Base-by-base conservation (phyloP, 306 rosid species). In the Prunus salicina region DNA sequence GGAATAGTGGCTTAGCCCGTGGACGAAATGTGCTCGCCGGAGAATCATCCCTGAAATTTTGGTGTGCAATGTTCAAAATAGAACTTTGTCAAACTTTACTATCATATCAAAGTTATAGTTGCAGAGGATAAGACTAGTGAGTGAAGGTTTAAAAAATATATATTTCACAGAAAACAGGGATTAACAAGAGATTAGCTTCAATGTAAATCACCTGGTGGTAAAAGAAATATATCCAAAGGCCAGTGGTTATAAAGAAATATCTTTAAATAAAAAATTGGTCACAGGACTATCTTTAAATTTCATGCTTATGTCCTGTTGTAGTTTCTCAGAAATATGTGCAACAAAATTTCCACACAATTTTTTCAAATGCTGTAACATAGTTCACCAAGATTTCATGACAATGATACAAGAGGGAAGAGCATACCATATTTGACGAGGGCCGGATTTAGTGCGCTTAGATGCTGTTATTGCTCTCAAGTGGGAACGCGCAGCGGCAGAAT, bases 381-480 rank as follows among this genome's bases (percentile, higher is more conserved):
- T 61, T 68, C 71, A 62, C 10, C 65, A 79, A 82, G 27, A 70
- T 57, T 67, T 66, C 71, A 56, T 32, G 12, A 50, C 34, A 55
- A 64, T 78, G 50, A 56, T 76, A 64, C 67, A 71, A 68, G 68
- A 68, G 74, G 58, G 12, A 67, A 81, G 75, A 77, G 79, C 88
- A 57, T 88, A 82, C 99, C 99, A 96, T 82, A 92, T 84, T 69
- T 91, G 97, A 76, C n/a, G 91, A 79, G 97, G 90, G 82, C 87
- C 89, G 0, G 86, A 80, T 82, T 86, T 93, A 69, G 86, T 87
- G 87, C 99, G 99, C 81, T 93, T 96, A 41, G 91, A 96, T 78
- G 97, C 91, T 74, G 99, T 91, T 82, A 96, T 89, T 78, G 97
- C 99, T 87, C 99, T 93, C 79, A 96, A 73, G 80, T 93, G 98